phyloP scores from a whole-genome alignment of 2,329 filamentous ascomycete genomes.

The Oidium heveae region DNA sequence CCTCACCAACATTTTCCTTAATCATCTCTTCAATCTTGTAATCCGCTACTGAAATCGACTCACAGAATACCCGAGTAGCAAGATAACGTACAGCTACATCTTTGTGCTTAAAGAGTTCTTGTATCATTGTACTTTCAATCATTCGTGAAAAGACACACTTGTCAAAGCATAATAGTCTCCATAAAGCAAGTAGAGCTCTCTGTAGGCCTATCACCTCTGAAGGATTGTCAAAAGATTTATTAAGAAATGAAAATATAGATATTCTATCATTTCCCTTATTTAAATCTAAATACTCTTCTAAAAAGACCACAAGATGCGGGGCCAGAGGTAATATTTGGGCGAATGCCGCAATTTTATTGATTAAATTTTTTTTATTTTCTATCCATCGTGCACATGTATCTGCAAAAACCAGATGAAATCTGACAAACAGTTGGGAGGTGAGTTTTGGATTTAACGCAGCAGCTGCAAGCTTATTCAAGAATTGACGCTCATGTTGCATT shows the following conservation, averaged over 20 bases:
- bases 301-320: constrained; percentile 51
- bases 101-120: constrained; percentile 37
- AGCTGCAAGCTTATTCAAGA: constrained; percentile 45
- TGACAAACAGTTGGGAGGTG: constrained; percentile 48
- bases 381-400: constrained; percentile 70
- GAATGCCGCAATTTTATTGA: constrained; percentile 40
- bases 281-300: constrained; percentile 22
- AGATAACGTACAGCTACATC: constrained; percentile 47
- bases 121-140: constrained; percentile 40
- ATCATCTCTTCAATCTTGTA: constrained; percentile 49
- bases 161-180: constrained; percentile 60
- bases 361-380: constrained; percentile 12
- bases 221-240: constrained; percentile 6
- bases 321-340: constrained; percentile 61
- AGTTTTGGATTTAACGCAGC: constrained; percentile 42
- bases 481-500: constrained; percentile 33
- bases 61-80: constrained; percentile 55
- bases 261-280: constrained; percentile 13
- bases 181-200: constrained; percentile 37
- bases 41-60: constrained; percentile 60
- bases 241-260: constrained; percentile 2
- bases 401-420: constrained; percentile 51
- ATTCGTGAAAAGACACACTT: constrained; percentile 36
- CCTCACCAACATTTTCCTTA: constrained; percentile 33
- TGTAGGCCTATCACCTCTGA: constrained; percentile 17